Evolutionary conservation across 306 rosid genomes (phyloP), one percentile per base, ranked within the genome.

Genomic region (Lathyrus oleraceus): DNA sequence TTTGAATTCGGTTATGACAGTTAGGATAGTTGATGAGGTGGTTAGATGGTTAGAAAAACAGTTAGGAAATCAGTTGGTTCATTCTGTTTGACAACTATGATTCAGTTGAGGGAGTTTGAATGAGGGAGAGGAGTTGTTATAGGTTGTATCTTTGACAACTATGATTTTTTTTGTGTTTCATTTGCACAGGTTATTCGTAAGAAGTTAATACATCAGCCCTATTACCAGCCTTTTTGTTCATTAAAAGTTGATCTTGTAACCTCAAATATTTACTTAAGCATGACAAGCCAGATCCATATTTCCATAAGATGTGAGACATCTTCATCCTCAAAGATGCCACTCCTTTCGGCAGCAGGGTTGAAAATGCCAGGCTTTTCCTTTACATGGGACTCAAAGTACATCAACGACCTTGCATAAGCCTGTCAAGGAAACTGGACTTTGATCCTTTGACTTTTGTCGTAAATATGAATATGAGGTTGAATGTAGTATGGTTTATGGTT

Each of bases 201-300:
- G 87, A 90, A 76, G 97, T 90, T 76, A 87, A 82, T 47, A 89
- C 98, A 75, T 90, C 98, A 0, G 95, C 98, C 98, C 98, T 90
- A 73, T 90, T 94, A 61, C 98, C 97, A 5, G 92, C 87, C 32
- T 87, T 90, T 83, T 94, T 90, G 83, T 87, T 88, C 76, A 94
- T 85, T 67, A 90, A 75, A 43, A 94, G 88, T 77, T 90, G 96
- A 84, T 94, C 98, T 62, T 94, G 96, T 70, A 94, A 82, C 71
- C 83, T 85, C 81, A 84, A 73, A 25, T 87, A 87, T 74, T 88
- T 94, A 49, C 89, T 84, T 76, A 88, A 81, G 82, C 87, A 81
- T 38, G 96, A 87, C 75, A 94, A 75, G 65, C 98, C 98, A 75
- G 95, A 87, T 72, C 98, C 97, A 90, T 79, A 87, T 87, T 86